Evolutionary conservation across 176 grass and related monocot species (phyloP), one percentile per base, ranked within the genome.

Genomic region (Secale cereale): DNA sequence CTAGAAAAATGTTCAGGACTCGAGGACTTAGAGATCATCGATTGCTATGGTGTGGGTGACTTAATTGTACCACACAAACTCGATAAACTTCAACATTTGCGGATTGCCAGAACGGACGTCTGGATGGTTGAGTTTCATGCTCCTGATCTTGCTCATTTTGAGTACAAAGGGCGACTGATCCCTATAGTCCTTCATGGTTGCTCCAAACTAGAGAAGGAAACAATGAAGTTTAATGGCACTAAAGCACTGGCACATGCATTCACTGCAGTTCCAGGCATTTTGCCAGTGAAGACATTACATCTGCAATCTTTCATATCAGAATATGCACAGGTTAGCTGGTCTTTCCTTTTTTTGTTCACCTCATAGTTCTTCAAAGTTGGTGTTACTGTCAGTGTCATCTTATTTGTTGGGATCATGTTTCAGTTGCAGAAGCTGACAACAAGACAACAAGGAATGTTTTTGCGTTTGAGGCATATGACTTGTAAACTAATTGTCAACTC

Each of bases 101-200:
- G 43, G 40, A 45, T 85, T 25, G 14, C 6, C 16, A 16, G 64
- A 67, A 30, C 15, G 30, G 7, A 67, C 6, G 16, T 31, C 27
- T 14, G 0, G 15, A 70, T 28, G 74, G 4, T 78, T 68, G 45
- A 59, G 7, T 69, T 78, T 10, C 23, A 69, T 77, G 63, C 33
- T 23, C 0, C 48, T 16, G 12, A 12, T 70, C 74, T 85, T 67
- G 4, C 33, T 74, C 23, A 59, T 69, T 78, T 85, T 77, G 61
- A 4, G 45, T 78, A 85, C 62, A 39, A 22, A 40, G 74, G 83
- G 32, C 7, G 0, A 6, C 45, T 22, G 3, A 68, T 68, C 56
- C 74, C 83, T 78, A 78, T 70, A 43, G 3, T 41, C 17, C 83
- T 85, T 69, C 63, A 59, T 85, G 83, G 74, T 78, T 85, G 46